phyloP scores from a whole-genome alignment of 2,329 filamentous ascomycete genomes.

The Calonectria hawksworthii region DNA sequence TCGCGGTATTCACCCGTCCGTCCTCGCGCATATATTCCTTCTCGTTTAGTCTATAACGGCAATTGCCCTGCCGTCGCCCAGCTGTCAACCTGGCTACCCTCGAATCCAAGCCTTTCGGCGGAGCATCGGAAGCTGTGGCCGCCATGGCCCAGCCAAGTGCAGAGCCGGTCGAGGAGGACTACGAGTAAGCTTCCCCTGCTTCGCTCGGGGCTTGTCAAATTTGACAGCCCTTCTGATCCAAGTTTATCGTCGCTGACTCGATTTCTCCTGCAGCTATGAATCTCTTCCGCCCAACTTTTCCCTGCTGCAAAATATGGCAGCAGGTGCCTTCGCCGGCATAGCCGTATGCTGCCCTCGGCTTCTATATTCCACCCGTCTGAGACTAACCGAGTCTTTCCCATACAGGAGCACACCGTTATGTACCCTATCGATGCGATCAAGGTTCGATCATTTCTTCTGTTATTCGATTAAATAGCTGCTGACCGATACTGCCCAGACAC shows the following conservation, averaged over 20 bases:
- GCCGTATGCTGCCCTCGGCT: constrained; percentile 72
- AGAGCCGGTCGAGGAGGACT: constrained; percentile 75
- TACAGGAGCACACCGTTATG: constrained; percentile 97
- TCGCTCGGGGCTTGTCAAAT: background rate
- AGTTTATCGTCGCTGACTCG: background rate
- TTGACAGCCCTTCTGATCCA: background rate
- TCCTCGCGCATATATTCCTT: constrained; percentile 21
- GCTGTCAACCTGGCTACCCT: constrained; percentile 73
- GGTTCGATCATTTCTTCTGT: constrained; percentile 64
- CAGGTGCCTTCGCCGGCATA: constrained; percentile 96
- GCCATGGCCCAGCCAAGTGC: constrained; percentile 78
- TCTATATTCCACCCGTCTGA: background rate
- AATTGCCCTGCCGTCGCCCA: constrained; percentile 39
- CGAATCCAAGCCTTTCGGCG: constrained; percentile 72
- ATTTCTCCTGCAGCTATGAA: constrained; percentile 77
- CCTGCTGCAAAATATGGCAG: constrained; percentile 92
- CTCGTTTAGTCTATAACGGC: constrained; percentile 26
- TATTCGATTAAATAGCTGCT: constrained; percentile 24
- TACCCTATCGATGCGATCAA: constrained; percentile 98
- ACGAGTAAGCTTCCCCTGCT: constrained; percentile 66
- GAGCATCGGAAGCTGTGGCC: constrained; percentile 76
- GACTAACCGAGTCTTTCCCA: constrained; percentile 32
- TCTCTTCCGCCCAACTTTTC: constrained; percentile 95
- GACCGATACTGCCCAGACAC: constrained; percentile 74
- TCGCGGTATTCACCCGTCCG: constrained; percentile 14